Evolutionary conservation across 1,139 yeast species (phyloP).

Genomic region (Yamadazyma membranifaciens): DNA sequence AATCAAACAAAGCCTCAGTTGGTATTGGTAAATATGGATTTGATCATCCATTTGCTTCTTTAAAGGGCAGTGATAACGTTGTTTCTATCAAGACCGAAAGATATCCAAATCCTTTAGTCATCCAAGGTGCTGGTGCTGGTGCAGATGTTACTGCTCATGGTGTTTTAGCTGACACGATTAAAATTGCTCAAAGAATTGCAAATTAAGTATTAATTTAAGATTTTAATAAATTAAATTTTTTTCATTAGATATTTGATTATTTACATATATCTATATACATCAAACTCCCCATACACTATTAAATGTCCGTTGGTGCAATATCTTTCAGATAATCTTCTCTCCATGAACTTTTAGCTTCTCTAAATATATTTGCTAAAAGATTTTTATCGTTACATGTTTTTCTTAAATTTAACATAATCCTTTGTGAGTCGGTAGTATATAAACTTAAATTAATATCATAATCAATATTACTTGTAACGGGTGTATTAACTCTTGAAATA

Average conservation of each 20-base stretch:
- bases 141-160: conserved; percentile 99
- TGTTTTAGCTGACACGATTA: conserved; percentile 88
- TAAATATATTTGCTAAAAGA: conserved; percentile 50
- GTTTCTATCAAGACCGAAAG: conserved; percentile 88
- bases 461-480: conserved; percentile 8
- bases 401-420: conserved; percentile 68
- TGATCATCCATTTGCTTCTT: conserved; percentile 93
- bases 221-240: background rate
- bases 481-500: conserved; percentile 57
- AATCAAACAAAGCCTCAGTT: conserved; percentile 67
- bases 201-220: conserved; percentile 16
- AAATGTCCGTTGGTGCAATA: conserved; percentile 18
- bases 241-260: background rate
- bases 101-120: conserved; percentile 86
- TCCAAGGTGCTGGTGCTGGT: conserved; percentile 99
- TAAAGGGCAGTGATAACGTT: conserved; percentile 95
- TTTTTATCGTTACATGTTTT: conserved; percentile 56
- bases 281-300: background rate
- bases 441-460: conserved; percentile 24
- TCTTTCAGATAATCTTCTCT: conserved; percentile 26
- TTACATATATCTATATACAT: background rate
- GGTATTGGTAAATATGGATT: conserved; percentile 82
- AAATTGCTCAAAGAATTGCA: conserved; percentile 82
- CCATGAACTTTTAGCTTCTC: conserved; percentile 57
- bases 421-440: conserved; percentile 58